Evolutionary conservation across 176 grass and related monocot genomes (phyloP).

Genomic region (Phragmites australis): DNA sequence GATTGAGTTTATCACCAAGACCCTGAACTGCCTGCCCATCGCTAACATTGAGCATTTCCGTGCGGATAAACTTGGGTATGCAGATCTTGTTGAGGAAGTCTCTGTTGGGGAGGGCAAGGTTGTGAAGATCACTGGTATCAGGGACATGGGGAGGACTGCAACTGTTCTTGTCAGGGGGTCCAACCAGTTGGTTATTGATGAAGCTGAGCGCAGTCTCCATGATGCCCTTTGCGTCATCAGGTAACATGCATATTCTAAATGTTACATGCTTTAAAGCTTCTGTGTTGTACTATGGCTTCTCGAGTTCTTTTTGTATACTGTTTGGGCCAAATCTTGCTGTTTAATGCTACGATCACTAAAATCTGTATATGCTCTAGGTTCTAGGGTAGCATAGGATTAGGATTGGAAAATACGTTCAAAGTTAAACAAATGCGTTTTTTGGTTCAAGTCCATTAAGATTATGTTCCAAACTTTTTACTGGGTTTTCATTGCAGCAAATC

Average conservation of each 20-base stretch:
- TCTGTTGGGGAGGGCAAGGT: conserved; percentile 85
- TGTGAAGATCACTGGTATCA: conserved; percentile 79
- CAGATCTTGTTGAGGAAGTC: conserved; percentile 81
- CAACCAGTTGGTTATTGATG: conserved; percentile 89
- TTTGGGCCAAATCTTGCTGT: not conserved
- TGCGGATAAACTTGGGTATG: conserved; percentile 79
- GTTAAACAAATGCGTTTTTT: not conserved
- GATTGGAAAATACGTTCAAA: not conserved
- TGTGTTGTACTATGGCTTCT: not conserved
- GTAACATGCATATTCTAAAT: conserved; percentile 28
- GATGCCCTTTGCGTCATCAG: conserved; percentile 96
- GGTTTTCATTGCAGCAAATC: not conserved
- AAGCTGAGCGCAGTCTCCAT: conserved; percentile 90
- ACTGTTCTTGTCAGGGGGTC: conserved; percentile 82
- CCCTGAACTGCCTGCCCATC: conserved; percentile 87
- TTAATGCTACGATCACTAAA: not conserved
- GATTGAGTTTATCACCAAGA: conserved; percentile 97
- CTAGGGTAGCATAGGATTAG: not conserved
- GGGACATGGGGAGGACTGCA: conserved; percentile 79
- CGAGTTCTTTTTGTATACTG: not conserved
- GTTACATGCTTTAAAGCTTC: not conserved
- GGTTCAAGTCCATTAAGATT: not conserved
- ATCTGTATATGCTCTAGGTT: not conserved
- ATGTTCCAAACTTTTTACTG: not conserved
- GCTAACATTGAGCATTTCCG: conserved; percentile 97